Conservation (phyloP, 106 monocot species). For the Triglochin maritima region DNA sequence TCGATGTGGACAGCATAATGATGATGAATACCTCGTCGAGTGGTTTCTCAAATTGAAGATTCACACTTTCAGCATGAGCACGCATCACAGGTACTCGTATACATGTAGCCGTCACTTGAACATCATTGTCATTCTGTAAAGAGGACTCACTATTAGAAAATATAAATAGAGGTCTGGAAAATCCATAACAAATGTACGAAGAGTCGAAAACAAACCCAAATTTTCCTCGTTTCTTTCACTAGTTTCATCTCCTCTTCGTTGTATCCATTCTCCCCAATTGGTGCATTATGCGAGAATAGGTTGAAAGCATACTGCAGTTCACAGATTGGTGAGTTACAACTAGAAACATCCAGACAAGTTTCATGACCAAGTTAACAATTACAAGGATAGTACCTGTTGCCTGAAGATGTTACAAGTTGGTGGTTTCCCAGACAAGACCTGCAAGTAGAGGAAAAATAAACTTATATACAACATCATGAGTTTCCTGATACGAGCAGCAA, state of each 20-base stretch:
- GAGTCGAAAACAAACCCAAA: conserved; percentile 50
- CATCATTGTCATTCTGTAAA: conserved; percentile 66
- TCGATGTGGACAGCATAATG: background rate
- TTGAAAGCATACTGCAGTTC: conserved; percentile 91
- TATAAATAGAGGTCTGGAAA: too few species aligned
- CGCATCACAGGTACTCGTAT: conserved; percentile 97
- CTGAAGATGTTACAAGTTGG: conserved; percentile 95
- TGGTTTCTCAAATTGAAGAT: conserved; percentile 92
- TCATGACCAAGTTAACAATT: background rate
- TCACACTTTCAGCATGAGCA: conserved; percentile 94
- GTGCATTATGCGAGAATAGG: conserved; percentile 95
- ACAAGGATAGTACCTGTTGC: conserved; percentile 51
- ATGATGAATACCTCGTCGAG: conserved; percentile 67
- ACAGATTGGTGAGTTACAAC: background rate
- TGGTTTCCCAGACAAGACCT: conserved; percentile 88
- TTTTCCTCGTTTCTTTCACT: conserved; percentile 94
- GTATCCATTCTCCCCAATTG: conserved; percentile 84
- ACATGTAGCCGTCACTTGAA: conserved; percentile 95
- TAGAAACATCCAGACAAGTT: background rate
- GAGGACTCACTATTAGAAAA: too few species aligned
- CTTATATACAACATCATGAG: background rate
- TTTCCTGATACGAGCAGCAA: too few species aligned
- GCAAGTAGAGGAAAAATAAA: conserved; percentile 10
- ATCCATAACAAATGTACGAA: too few species aligned
- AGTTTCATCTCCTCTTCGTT: conserved; percentile 99